Conservation (phyloP, 768 basidiomycete genomes). For the Trametes elegans region DNA sequence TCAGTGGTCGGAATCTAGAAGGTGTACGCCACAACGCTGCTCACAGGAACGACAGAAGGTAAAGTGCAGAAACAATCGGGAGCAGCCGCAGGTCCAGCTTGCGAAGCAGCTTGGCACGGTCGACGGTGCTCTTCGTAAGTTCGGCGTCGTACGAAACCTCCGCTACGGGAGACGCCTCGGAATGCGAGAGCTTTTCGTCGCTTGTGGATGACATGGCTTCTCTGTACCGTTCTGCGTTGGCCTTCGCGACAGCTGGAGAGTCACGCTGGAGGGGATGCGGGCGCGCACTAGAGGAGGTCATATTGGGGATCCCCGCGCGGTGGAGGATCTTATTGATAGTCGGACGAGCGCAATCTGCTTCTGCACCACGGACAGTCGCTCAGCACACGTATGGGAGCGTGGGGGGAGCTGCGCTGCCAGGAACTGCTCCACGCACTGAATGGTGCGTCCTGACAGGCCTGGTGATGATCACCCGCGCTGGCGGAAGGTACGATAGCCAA, state of each 20-base stretch:
- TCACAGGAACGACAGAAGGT: slow-evolving; percentile 15
- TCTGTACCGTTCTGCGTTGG: too few species aligned
- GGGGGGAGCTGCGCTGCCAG: too few species aligned
- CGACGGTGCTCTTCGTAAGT: not conserved
- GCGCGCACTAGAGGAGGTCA: not conserved
- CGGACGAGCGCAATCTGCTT: too few species aligned
- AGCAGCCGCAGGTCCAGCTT: slow-evolving; percentile 13
- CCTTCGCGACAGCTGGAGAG: not conserved
- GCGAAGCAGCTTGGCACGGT: not conserved
- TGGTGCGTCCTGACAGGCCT: too few species aligned
- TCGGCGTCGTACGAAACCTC: not conserved
- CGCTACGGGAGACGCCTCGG: not conserved
- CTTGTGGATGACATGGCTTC: not conserved
- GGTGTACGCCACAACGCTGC: not conserved
- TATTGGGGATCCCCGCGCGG: not conserved
- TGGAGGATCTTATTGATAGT: too few species aligned
- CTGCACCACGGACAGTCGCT: too few species aligned
- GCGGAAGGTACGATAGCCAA: too few species aligned
- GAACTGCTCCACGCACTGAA: too few species aligned
- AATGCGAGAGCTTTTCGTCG: not conserved
- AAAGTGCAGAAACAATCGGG: slow-evolving; percentile 8
- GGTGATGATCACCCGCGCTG: too few species aligned
- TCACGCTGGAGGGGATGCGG: not conserved
- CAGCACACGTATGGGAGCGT: too few species aligned
- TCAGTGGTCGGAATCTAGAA: not conserved